Base-by-base conservation (phyloP, 2,329 filamentous ascomycete genomes). In the Aspergillus arachidicola region DNA sequence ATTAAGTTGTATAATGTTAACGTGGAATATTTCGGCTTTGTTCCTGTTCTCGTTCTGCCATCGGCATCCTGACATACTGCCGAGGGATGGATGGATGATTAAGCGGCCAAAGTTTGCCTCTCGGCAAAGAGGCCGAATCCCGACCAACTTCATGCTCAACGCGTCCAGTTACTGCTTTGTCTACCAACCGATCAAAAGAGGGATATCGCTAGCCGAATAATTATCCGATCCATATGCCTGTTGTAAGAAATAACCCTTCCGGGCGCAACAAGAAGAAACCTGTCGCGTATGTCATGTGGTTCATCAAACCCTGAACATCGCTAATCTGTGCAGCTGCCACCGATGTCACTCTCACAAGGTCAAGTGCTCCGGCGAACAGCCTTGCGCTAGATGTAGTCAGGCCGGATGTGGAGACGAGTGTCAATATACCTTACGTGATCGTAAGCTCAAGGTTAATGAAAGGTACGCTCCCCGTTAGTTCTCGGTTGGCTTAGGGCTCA, bases 261-360 rank as follows among this genome's bases (percentile, higher is more conserved):
- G 61, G 64, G 30, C 59, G 56, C 9, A 56, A 65, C 19, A 66
- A 60, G 41, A 65, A 67, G 41, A 67, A 67, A 28, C 34, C 63
- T 43, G 61, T 65, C 34, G 65, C 65, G 63, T 67, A 57, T 16
- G 63, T 67, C 21, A 30, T 19, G 26, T 30, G 7, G 26, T 16
- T 16, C 26, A 19, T 26, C 3, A 10, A 19, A 28, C 12, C 26
- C 26, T 50, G 14, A 19, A 50, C 6, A 30, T 21, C 32, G 19
- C 10, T 58, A 38, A 30, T 26, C 55, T 60, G 21, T 48, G 26
- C 36, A 70, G 71, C 9, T 81, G 79, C 41, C 73, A 77, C 63
- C 70, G 78, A 57, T 81, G 79, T 48, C 79, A 81, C 67, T 62
- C 70, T 0, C 79, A 79, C n/a, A 81, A 81, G 60, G 77, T 80